These are phyloP conservation scores for Neonectria punicea DNA, from an alignment of 2,329 filamentous ascomycete species.

Conservation along the genomic window DNA sequence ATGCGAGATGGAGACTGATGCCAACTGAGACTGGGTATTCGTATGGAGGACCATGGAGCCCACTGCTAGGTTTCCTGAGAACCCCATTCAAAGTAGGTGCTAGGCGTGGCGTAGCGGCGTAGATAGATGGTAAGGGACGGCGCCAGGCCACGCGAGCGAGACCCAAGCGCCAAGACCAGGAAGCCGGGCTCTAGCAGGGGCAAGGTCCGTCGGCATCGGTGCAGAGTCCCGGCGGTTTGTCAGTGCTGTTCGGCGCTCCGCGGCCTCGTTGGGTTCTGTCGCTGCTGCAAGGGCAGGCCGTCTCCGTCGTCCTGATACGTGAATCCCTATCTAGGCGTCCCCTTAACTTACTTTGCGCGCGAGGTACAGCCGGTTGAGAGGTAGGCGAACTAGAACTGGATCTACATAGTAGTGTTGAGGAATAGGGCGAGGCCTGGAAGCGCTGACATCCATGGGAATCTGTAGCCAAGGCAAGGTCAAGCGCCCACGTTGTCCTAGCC, in stretches of 20 bases:
- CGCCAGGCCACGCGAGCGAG: slow-evolving; percentile 39
- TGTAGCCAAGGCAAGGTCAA: slow-evolving; percentile 17
- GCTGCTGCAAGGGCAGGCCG: slow-evolving; percentile 17
- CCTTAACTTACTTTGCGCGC: slow-evolving; percentile 20
- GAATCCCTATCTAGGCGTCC: slow-evolving; percentile 7
- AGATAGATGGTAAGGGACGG: slow-evolving; percentile 23
- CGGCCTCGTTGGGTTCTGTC: slow-evolving; percentile 19
- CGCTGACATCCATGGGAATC: not conserved
- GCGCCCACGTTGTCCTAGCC: slow-evolving; percentile 32
- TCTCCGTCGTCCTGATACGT: slow-evolving; percentile 27
- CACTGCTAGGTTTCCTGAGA: not conserved
- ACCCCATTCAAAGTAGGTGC: slow-evolving; percentile 4
- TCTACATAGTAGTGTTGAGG: not conserved
- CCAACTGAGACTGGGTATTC: not conserved
- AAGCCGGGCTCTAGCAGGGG: slow-evolving; percentile 42
- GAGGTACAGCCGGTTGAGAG: slow-evolving; percentile 9
- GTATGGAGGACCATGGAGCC: too few species aligned
- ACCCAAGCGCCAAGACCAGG: slow-evolving; percentile 39
- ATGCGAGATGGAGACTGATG: slow-evolving; percentile 2
- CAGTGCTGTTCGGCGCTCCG: slow-evolving; percentile 15
- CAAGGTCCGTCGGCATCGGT: slow-evolving; percentile 29
- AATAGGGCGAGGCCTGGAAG: slow-evolving; percentile 8
- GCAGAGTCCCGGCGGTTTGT: slow-evolving; percentile 25
- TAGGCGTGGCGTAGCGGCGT: not conserved
- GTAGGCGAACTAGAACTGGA: slow-evolving; percentile 13